Evolutionary conservation across 805 yeast genomes (phyloP), one percentile per base, ranked within the genome.

Genomic region (Candida koratica): DNA sequence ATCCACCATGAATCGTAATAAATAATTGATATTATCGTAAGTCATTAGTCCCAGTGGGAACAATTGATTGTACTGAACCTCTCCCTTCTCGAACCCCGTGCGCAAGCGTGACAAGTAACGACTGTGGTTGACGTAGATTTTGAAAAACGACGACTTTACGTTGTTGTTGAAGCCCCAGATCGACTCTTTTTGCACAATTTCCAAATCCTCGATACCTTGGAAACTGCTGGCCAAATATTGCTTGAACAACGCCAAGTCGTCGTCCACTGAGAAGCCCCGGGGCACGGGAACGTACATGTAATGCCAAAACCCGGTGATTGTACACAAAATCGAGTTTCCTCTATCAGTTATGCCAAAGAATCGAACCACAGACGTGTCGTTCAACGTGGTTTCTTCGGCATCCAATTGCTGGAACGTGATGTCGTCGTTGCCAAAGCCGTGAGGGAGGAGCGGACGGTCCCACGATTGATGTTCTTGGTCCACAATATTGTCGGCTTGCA

Each of bases 241-340:
- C 16, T 63, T 47, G 47, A 82, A 72, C 7, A 60, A 62, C 0
- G 53, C 49, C 31, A 84, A 50, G 43, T 66, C 69, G 46, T 81
- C 81, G 17, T 65, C 73, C 31, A 69, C 67, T 20, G 73, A 62
- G 51, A 89, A 84, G 4, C 85, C 87, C 28, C 73, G 65, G 2
- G 98, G 98, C 8, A 86, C 89, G 0, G 97, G 95, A 9, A 85
- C 94, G 49, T 86, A 93, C 42, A 93, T 73, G 56, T 93, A 93
- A 55, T 94, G 98, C 37, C 75, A 56, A 55, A 94, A 93, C 5
- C 95, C 96, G 3, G 82, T 75, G 11, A 93, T 93, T 48, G 84
- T 87, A 63, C 97, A 89, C 46, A 89, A 69, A 14, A 93, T 85
- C 0, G 97, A 84, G 52, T 87, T 67, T 4, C 99, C 99, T 38